Evolutionary conservation across 2,329 filamentous ascomycete genomes (phyloP), one percentile per base, ranked within the genome.

Genomic region (Hypoxylon sp.): DNA sequence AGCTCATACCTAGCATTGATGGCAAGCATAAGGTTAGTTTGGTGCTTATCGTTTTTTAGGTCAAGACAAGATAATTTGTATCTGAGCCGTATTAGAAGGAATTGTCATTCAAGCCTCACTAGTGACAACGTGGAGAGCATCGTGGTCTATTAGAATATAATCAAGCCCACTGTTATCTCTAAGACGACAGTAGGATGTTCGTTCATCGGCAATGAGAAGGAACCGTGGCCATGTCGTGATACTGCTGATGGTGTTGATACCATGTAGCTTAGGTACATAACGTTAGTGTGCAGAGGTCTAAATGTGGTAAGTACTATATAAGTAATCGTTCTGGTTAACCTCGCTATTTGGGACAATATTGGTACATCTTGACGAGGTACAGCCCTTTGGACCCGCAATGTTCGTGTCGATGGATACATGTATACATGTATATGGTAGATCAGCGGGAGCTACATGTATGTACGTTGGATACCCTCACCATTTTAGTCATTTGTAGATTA

Each of bases 391-490:
- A 56, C 56, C 65, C 61, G 56, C 60, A 68, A 47, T 42, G 27
- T 50, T 68, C 61, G 48, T 65, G 55, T 64, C 60, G 35, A 50
- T 55, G 39, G 31, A 65, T 57, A 67, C 54, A 37, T 32, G 46
- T 52, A 29, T 13, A n/a, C 21, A 53, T 52, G 47, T 44, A 63
- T 31, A 24, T 54, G 39, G 62, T 47, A 64, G 55, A 65, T 62
- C 61, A 68, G 53, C 61, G 65, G 54, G 47, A 68, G 55, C 57
- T 68, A 67, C 42, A 35, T 29, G 44, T 50, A 35, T 29, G 44
- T 50, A 48, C 21, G 29, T 58, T 44, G 51, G 51, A 29, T 57
- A 46, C 17, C 50, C 15, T 47, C 24, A 21, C 19, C 31, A 39
- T 42, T 51, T 59, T 59, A 63, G 27, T 56, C 32, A 27, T 46